Base-by-base conservation (phyloP, 192 early-diverging fungal genomes). In the Spinellus fusiger region DNA sequence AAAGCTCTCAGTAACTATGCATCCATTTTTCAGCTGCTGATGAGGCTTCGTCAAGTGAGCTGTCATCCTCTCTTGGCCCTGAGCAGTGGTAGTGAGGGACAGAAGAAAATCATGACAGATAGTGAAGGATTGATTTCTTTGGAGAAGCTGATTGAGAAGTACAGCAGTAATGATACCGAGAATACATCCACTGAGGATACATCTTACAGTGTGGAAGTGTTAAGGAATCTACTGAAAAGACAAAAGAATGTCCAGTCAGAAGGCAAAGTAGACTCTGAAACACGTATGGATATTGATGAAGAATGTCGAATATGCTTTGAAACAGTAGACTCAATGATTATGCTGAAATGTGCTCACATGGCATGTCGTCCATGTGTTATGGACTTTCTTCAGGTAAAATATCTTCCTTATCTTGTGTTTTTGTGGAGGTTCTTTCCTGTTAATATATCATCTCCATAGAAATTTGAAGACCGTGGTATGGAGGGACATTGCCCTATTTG, bases 1-100 rank as follows among this genome's bases (percentile, higher is more conserved):
- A 84, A 76, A n/a, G 62, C 83, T 29, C 70, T 88, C 38, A 67
- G 74, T 49, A 83, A 89, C 52, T 91, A 91, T 66, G 85, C 85
- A 33, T 71, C 75, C 34, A 85, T 91, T 38, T 80, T 86, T 52
- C 80, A 84, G 33, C 55, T 86, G n/a, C 48, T 84, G 16, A 77
- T 74, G 61, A 66, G 77, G 5, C 70, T 91, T 64, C 80, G 89
- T 12, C 87, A 89, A 71, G 77, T 84, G 10, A 87, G 85, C 50
- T 83, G 82, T 33, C 89, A 91, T 54, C 87, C 88, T 7, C 61
- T 75, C 50, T 48, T 83, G 32, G 68, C 75, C n/a, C 79, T 27
- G 52, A 72, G 59, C 29, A 64, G 68, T 13, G 44, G 25, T 20
- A 46, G 26, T 31, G 53, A 25, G 35, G 16, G 54, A 52, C 32